Conservation (phyloP, 352 stramenopile genomes). For the Globisporangium spinosum region DNA sequence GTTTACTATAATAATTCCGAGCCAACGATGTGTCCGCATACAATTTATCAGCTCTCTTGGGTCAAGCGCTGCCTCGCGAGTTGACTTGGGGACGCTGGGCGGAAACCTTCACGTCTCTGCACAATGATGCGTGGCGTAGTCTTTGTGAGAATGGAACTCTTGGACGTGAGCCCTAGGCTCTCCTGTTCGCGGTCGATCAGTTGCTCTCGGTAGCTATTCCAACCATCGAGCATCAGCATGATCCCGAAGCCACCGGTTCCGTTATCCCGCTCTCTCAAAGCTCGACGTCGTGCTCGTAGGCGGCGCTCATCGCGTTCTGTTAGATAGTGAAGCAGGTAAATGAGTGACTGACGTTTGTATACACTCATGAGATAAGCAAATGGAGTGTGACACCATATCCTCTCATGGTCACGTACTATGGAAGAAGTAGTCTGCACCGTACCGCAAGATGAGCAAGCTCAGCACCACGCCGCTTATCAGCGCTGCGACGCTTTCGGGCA, state of each 20-base stretch:
- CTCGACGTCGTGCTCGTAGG: conserved; percentile 4
- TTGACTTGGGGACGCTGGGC: background rate
- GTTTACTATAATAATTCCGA: no score
- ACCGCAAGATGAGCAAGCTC: no score
- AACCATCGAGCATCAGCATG: conserved; percentile 36
- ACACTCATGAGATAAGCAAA: background rate
- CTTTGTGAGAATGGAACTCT: background rate
- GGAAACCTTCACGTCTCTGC: background rate
- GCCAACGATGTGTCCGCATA: no score
- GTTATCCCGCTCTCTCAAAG: conserved; percentile 12
- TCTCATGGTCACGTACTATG: no score
- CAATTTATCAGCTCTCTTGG: no score
- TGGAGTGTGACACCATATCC: no score
- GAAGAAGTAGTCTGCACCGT: no score
- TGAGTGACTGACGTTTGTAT: no score
- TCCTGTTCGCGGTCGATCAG: conserved; percentile 39
- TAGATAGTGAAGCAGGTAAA: no score
- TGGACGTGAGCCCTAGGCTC: conserved; percentile 2
- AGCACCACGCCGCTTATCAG: no score
- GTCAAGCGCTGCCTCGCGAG: no score
- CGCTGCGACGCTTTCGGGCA: background rate
- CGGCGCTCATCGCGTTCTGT: conserved; percentile 2
- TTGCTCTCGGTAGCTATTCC: conserved; percentile 45
- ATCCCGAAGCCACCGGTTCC: conserved; percentile 19
- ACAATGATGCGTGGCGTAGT: background rate